Percentiles rank a stretch among this genome's conserved stretches.
Evolutionary conservation across 148 eudicot genomes (phyloP).

Genomic region (Rheum nobile): DNA sequence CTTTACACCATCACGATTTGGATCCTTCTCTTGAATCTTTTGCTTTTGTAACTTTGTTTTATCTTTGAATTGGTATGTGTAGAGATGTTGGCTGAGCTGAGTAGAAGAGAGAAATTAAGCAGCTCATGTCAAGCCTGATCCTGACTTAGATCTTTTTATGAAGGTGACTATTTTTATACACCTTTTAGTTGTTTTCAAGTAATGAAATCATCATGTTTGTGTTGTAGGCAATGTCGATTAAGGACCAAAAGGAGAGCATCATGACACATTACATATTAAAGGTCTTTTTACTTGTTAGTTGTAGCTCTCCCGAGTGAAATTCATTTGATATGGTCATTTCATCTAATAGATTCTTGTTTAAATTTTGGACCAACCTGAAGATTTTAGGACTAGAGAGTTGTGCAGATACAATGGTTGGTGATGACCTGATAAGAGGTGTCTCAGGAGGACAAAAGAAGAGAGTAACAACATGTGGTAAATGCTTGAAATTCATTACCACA

Average conservation of each 20-base stretch:
- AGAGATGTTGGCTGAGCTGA: slow-evolving; percentile 24
- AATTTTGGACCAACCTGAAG: slow-evolving; percentile 6
- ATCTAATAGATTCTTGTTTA: background rate
- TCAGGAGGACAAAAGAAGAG: slow-evolving; percentile 18
- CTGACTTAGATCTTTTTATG: slow-evolving; percentile 24
- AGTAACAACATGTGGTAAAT: slow-evolving; percentile 22
- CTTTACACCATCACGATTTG: background rate
- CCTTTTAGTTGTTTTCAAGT: too few relatives aligned
- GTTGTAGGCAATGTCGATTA: slow-evolving; percentile 16
- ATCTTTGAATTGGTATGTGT: background rate
- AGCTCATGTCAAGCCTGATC: slow-evolving; percentile 27
- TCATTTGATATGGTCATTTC: too few relatives aligned
- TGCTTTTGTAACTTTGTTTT: background rate
- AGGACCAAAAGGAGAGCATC: slow-evolving; percentile 20
- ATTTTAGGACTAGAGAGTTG: slow-evolving; percentile 26
- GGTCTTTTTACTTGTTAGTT: too few relatives aligned
- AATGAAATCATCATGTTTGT: background rate
- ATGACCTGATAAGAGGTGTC: slow-evolving; percentile 6
- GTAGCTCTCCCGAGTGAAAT: too few relatives aligned
- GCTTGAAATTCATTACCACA: too few relatives aligned
- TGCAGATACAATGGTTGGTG: slow-evolving; percentile 16
- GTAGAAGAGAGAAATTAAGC: slow-evolving; percentile 26
- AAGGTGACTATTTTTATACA: slow-evolving; percentile 21
- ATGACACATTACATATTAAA: slow-evolving; percentile 12
- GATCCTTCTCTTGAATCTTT: too few relatives aligned